phyloP scores from a whole-genome alignment of 148 eudicot species.

The Simmondsia chinensis region DNA sequence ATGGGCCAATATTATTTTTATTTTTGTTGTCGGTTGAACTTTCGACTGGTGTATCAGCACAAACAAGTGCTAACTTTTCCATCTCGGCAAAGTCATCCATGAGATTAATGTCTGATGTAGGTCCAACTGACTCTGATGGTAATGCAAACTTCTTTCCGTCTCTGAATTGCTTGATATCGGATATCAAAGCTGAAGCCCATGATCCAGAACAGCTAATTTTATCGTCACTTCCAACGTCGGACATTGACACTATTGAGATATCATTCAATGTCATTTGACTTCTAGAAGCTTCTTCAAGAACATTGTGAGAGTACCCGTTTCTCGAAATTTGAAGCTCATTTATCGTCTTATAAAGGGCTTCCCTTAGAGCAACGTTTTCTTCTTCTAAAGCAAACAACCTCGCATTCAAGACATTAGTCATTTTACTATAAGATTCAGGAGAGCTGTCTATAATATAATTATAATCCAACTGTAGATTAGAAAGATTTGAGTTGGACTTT shows the following conservation, averaged over 20 bases:
- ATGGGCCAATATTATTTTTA: conserved; percentile 11
- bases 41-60: conserved; percentile 41
- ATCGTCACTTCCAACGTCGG: conserved; percentile 77
- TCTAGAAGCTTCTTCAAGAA: conserved; percentile 32
- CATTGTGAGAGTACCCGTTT: conserved; percentile 24
- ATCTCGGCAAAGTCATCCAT: conserved; percentile 98
- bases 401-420: conserved; percentile 36
- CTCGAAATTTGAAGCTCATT: conserved; percentile 41
- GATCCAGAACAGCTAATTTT: conserved; percentile 58
- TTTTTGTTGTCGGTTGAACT: conserved; percentile 12
- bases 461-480: conserved; percentile 26
- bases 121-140: conserved; percentile 37
- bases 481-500: conserved; percentile 30
- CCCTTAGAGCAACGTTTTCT: conserved; percentile 54
- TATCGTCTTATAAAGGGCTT: conserved; percentile 35
- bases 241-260: conserved; percentile 33
- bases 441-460: conserved; percentile 22
- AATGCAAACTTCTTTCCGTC: conserved; percentile 26
- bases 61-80: conserved; percentile 82
- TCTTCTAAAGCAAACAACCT: conserved; percentile 54
- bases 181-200: conserved; percentile 51
- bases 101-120: conserved; percentile 59
- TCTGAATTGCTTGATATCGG: conserved; percentile 49
- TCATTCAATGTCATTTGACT: conserved; percentile 21
- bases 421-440: conserved; percentile 38